A percentile compares a stretch with the other conserved stretches of the same genome.
These are phyloP conservation scores for Aspergillus novofumigatus DNA, from an alignment of 2,329 filamentous ascomycete species.

Conservation along the genomic window DNA sequence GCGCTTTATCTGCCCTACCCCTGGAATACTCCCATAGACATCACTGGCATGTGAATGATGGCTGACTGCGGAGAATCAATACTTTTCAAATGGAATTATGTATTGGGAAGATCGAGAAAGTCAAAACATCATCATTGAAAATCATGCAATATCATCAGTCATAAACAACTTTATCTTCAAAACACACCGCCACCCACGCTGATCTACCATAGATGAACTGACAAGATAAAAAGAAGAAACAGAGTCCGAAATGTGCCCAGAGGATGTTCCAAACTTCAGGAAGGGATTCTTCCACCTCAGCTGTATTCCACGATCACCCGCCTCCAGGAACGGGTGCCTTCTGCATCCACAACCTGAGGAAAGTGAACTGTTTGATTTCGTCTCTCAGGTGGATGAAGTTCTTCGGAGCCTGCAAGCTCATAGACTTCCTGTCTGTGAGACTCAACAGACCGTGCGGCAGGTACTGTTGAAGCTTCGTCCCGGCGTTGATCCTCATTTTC, in stretches of 20 bases:
- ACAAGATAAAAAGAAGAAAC: slow-evolving; percentile 2
- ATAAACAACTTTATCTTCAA: neutral
- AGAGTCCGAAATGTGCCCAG: slow-evolving; percentile 1
- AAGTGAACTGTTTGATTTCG: slow-evolving; percentile 29
- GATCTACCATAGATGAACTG: slow-evolving; percentile 6
- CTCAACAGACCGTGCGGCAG: slow-evolving; percentile 9
- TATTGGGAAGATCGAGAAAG: neutral
- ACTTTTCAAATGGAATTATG: neutral
- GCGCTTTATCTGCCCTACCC: no score
- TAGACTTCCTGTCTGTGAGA: slow-evolving; percentile 7
- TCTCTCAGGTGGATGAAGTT: slow-evolving; percentile 19
- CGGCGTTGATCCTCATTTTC: slow-evolving; percentile 9
- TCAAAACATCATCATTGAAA: neutral
- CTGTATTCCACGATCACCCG: slow-evolving; percentile 35
- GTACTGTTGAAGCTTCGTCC: slow-evolving; percentile 3
- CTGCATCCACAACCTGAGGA: slow-evolving; percentile 26
- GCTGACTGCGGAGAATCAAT: neutral
- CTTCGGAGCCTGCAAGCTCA: slow-evolving; percentile 7
- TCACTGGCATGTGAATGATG: neutral
- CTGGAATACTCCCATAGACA: neutral
- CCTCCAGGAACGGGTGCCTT: slow-evolving; percentile 31
- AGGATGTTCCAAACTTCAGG: slow-evolving; percentile 2
- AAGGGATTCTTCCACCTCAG: slow-evolving; percentile 11
- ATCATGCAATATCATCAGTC: neutral
- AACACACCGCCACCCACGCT: slow-evolving; percentile 7